phyloP scores from a whole-genome alignment of 345 rosid genomes.

The Iberis pinnata region DNA sequence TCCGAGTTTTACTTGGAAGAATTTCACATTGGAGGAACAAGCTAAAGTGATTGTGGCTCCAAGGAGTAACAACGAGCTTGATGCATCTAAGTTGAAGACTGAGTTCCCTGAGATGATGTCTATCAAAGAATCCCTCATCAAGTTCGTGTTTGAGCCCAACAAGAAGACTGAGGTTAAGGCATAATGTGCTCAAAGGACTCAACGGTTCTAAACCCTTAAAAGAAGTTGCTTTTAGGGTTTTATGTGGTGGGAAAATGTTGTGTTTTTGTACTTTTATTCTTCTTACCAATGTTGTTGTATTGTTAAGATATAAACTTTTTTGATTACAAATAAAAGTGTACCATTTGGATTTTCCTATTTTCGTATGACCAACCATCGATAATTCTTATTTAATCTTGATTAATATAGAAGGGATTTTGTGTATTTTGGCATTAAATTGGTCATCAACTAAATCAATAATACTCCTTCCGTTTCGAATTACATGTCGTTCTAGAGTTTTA shows the following conservation, averaged over 20 bases:
- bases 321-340: slow-evolving; percentile 22
- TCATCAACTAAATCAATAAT: too few relatives aligned
- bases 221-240: neutral
- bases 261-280: slow-evolving; percentile 10
- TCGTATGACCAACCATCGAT: too few relatives aligned
- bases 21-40: slow-evolving; percentile 83
- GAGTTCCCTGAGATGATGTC: slow-evolving; percentile 81
- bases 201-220: slow-evolving; percentile 1
- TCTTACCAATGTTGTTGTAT: slow-evolving; percentile 24
- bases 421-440: too few relatives aligned
- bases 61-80: slow-evolving; percentile 92
- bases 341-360: neutral
- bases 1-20: slow-evolving; percentile 70
- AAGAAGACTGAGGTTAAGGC: slow-evolving; percentile 52
- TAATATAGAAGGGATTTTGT: too few relatives aligned
- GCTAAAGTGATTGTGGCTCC: slow-evolving; percentile 86
- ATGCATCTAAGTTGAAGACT: slow-evolving; percentile 57
- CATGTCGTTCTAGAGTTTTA: too few relatives aligned
- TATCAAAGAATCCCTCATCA: slow-evolving; percentile 73
- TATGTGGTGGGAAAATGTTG: slow-evolving; percentile 17
- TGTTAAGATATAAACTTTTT: slow-evolving; percentile 19
- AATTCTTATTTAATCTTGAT: too few relatives aligned
- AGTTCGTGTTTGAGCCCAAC: slow-evolving; percentile 73
- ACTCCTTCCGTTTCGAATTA: too few relatives aligned
- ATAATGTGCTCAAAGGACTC: slow-evolving; percentile 23